phyloP scores from a whole-genome alignment of 1,139 yeast genomes.

The Tardiomyces blankii region DNA sequence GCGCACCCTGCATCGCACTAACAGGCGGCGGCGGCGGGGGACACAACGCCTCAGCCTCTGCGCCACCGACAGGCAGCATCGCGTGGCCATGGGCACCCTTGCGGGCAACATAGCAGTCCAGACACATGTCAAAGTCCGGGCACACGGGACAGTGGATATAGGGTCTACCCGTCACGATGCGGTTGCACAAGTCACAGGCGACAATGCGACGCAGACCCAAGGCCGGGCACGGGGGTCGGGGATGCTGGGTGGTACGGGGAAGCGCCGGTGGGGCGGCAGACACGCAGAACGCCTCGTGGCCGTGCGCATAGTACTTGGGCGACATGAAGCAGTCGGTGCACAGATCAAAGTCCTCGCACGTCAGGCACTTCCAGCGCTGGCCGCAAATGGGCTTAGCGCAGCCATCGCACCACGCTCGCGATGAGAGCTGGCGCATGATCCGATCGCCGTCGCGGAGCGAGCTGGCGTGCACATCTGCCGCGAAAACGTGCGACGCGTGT shows the following conservation, averaged over 20 bases:
- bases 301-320: constrained; percentile 1
- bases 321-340: constrained; percentile 31
- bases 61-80: no score
- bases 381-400: constrained; percentile 25
- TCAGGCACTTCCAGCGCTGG: constrained; percentile 37
- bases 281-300: constrained; percentile 2
- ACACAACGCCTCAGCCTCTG: no score
- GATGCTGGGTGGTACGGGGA: constrained; percentile 2
- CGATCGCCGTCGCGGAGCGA: not conserved
- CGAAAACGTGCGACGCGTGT: not conserved
- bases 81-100: no score
- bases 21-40: no score
- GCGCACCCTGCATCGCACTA: no score
- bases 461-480: not conserved
- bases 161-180: constrained; percentile 5
- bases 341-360: constrained; percentile 42
- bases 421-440: not conserved
- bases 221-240: constrained; percentile 9
- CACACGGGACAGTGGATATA: constrained; percentile 38
- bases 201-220: constrained; percentile 6
- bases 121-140: constrained; percentile 41
- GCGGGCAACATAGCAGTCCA: constrained; percentile 27
- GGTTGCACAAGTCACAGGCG: constrained; percentile 36
- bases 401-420: constrained; percentile 11
- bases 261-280: constrained; percentile 2